Evolutionary conservation across 164 flowering plant species (phyloP).

Genomic region (Protea cynaroides): DNA sequence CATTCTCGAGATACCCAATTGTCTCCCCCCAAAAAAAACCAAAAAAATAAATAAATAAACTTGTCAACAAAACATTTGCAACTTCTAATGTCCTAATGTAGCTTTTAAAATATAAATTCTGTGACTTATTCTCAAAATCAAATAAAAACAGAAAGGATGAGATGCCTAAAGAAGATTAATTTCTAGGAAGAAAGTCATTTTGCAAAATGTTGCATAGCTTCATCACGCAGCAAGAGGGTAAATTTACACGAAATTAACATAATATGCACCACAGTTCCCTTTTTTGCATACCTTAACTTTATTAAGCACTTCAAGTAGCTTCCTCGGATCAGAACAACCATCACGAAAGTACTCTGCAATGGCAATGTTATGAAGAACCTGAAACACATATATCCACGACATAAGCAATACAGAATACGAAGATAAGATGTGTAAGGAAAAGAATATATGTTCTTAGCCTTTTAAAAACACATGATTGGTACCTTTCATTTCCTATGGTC

Average conservation of each 20-base stretch:
- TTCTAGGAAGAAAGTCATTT: no score
- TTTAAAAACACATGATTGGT: neutral
- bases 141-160: no score
- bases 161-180: no score
- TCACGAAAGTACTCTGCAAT: conserved; percentile 63
- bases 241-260: neutral
- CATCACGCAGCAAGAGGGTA: neutral
- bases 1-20: no score
- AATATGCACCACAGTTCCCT: neutral
- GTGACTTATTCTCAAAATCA: no score
- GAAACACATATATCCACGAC: conserved; percentile 7
- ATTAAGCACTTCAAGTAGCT: conserved; percentile 63
- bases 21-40: no score
- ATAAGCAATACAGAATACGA: neutral
- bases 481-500: neutral
- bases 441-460: neutral
- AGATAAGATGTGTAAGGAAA: neutral
- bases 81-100: no score
- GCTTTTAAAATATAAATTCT: no score
- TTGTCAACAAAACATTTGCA: no score
- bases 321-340: conserved; percentile 78
- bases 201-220: neutral
- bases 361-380: conserved; percentile 89
- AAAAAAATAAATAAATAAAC: no score
- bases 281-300: conserved; percentile 49